phyloP scores from a whole-genome alignment of 78 protist genomes.

The Mantamonas sphyraenae region DNA sequence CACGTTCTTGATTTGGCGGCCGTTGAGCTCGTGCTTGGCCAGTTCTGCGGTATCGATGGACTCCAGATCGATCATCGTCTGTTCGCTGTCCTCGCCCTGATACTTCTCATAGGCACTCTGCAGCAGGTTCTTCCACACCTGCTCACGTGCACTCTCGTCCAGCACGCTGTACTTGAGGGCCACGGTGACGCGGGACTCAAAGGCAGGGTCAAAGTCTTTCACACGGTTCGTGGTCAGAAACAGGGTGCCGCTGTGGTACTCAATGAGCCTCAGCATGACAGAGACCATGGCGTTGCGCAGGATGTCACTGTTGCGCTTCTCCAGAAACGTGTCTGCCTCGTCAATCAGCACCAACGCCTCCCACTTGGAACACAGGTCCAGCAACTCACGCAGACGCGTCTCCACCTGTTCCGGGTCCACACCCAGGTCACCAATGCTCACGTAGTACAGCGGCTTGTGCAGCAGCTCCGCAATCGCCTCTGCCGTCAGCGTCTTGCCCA shows the following conservation, averaged over 20 bases:
- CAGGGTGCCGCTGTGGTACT: conserved; percentile 28
- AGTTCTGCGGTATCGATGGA: background rate
- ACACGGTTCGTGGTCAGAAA: conserved; percentile 42
- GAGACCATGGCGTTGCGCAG: conserved; percentile 28
- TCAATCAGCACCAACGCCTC: conserved; percentile 12
- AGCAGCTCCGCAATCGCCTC: conserved; percentile 40
- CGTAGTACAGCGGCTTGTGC: conserved; percentile 30
- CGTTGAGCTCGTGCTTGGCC: conserved; percentile 18
- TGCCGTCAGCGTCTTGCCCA: conserved; percentile 39
- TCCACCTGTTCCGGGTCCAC: conserved; percentile 10
- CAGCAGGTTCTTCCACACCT: background rate
- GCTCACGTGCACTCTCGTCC: background rate
- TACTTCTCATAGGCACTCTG: too few relatives aligned
- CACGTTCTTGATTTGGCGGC: conserved; percentile 28
- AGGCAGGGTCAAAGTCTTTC: conserved; percentile 25
- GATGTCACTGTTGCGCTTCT: conserved; percentile 18
- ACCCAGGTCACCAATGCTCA: conserved; percentile 35
- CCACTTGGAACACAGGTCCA: conserved; percentile 1
- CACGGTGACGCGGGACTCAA: conserved; percentile 23
- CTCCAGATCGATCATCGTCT: too few relatives aligned
- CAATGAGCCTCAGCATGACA: conserved; percentile 28
- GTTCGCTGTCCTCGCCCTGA: too few relatives aligned
- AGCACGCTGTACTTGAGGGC: conserved; percentile 5
- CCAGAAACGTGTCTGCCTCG: conserved; percentile 35
- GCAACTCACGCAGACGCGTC: conserved; percentile 7